phyloP scores from a whole-genome alignment of 2,329 filamentous ascomycete species.

The Aspergillus caelatus region DNA sequence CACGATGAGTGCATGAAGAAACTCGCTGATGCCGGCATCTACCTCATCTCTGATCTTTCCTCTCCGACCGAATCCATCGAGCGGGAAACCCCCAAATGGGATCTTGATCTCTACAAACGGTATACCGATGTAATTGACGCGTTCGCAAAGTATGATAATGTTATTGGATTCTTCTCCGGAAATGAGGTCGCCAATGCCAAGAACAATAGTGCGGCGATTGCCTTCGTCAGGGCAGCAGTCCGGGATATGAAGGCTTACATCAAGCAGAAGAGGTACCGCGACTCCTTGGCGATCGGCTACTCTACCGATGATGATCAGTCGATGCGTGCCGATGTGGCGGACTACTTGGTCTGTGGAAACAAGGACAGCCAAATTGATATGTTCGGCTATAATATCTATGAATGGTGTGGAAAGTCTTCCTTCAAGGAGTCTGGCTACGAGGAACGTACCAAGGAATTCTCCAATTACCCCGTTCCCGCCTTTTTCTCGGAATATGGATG shows the following conservation, averaged over 20 bases:
- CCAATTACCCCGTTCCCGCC: conserved; percentile 84
- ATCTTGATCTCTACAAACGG: conserved; percentile 73
- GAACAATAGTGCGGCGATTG: conserved; percentile 86
- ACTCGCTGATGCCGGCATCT: conserved; percentile 84
- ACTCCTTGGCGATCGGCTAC: conserved; percentile 82
- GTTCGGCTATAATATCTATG: conserved; percentile 99
- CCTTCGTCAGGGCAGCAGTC: conserved; percentile 96
- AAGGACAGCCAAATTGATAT: conserved; percentile 77
- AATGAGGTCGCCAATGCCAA: conserved; percentile 92
- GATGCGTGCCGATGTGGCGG: conserved; percentile 78
- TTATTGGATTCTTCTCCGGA: conserved; percentile 95
- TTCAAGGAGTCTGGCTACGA: conserved; percentile 78
- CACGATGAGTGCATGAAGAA: conserved; percentile 84
- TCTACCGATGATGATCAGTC: conserved; percentile 89
- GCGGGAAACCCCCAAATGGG: conserved; percentile 77
- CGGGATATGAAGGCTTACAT: conserved; percentile 96
- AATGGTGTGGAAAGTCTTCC: conserved; percentile 88
- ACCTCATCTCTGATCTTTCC: conserved; percentile 88
- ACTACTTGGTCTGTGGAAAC: conserved; percentile 91
- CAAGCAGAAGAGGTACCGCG: conserved; percentile 72
- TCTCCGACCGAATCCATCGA: conserved; percentile 83
- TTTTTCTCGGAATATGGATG: conserved; percentile 99
- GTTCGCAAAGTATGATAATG: conserved; percentile 81
- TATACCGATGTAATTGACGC: conserved; percentile 84
- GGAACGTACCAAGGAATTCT: conserved; percentile 82